Evolutionary conservation across 2,329 filamentous ascomycete genomes (phyloP).

Genomic region (Fusarium sp.): DNA sequence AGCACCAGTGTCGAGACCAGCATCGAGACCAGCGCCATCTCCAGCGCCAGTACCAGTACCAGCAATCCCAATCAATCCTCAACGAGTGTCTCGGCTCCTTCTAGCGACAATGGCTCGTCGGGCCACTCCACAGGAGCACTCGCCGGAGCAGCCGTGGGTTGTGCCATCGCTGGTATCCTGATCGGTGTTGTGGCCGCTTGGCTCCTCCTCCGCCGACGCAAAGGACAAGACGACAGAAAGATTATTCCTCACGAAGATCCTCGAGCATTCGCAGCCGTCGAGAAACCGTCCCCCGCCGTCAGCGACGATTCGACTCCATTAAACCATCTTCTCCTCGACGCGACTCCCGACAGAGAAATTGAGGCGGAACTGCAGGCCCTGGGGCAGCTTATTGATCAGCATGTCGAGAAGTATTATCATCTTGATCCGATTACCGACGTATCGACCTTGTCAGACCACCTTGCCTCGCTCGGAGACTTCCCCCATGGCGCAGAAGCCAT

Average conservation of each 20-base stretch:
- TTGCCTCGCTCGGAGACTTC: neutral
- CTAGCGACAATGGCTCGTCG: neutral
- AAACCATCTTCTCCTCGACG: neutral
- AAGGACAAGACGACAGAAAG: neutral
- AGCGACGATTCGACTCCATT: neutral
- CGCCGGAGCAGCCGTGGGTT: neutral
- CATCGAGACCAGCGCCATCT: neutral
- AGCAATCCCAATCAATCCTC: neutral
- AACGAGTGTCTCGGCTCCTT: neutral
- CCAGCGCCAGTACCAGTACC: neutral
- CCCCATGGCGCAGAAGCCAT: neutral
- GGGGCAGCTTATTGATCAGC: neutral
- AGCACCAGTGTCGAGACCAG: neutral
- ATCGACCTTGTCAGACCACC: neutral
- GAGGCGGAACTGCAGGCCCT: neutral
- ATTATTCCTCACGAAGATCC: neutral
- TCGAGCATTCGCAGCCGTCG: neutral
- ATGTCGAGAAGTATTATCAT: neutral
- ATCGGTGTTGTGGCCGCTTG: neutral
- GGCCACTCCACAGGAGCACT: neutral
- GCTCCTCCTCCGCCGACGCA: neutral
- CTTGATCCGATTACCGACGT: neutral
- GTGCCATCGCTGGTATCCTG: neutral
- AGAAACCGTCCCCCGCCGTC: neutral
- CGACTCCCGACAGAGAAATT: neutral